Evolutionary conservation across 2,329 filamentous ascomycete genomes (phyloP).

Genomic region (Lanzia echinophila): DNA sequence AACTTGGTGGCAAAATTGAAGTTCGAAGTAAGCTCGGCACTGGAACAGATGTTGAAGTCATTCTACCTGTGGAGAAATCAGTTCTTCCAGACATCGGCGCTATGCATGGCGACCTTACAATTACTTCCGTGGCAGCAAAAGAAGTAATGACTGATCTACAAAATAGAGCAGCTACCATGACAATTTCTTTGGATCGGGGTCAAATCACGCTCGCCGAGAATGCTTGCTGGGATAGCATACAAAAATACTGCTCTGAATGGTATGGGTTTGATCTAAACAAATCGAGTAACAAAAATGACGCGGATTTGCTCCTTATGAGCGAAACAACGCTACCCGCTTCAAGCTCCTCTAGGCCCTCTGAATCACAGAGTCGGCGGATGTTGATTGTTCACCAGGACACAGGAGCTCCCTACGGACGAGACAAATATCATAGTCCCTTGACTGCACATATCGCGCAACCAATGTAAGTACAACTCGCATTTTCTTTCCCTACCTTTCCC

Average conservation of each 20-base stretch:
- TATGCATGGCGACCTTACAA: conserved; percentile 1
- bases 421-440: not conserved
- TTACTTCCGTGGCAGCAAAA: conserved; percentile 5
- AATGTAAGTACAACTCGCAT: conserved; percentile 3
- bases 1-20: conserved; percentile 50
- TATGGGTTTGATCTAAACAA: conserved; percentile 18
- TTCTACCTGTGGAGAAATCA: conserved; percentile 14
- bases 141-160: conserved; percentile 16
- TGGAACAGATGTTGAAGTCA: conserved; percentile 47
- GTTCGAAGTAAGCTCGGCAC: conserved; percentile 44
- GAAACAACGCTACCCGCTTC: conserved; percentile 12
- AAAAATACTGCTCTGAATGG: conserved; percentile 25
- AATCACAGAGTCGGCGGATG: conserved; percentile 14
- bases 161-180: conserved; percentile 13
- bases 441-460: conserved; percentile 19
- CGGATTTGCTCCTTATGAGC: conserved; percentile 1
- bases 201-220: conserved; percentile 4
- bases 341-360: conserved; percentile 1
- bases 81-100: not conserved
- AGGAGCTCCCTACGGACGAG: not conserved
- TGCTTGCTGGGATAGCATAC: conserved; percentile 21
- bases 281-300: conserved; percentile 7
- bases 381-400: conserved; percentile 21
- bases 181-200: conserved; percentile 14
- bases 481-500: not conserved